These are phyloP conservation scores for Oxalis stricta DNA, from an alignment of 441 rosid genomes.

Conservation along the genomic window DNA sequence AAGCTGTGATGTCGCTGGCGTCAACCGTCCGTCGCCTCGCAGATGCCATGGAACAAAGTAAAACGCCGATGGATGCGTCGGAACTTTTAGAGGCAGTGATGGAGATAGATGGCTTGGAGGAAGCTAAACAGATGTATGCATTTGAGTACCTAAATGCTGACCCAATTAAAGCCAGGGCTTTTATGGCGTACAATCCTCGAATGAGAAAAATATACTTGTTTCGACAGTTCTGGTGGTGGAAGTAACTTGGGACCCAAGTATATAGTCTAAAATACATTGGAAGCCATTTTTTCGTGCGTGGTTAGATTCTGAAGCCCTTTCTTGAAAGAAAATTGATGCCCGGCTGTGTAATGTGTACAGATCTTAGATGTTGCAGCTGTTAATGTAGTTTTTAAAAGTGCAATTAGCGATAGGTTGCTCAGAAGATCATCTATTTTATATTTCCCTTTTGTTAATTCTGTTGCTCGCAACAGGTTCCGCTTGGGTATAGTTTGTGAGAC, in stretches of 20 bases:
- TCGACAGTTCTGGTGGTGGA: slow-evolving; percentile 94
- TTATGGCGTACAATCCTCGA: slow-evolving; percentile 58
- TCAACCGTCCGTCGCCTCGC: slow-evolving; percentile 60
- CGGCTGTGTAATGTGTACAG: slow-evolving; percentile 31
- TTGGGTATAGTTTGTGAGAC: too few species aligned
- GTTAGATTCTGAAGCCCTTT: slow-evolving; percentile 5
- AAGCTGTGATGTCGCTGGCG: slow-evolving; percentile 60
- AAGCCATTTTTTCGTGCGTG: slow-evolving; percentile 7
- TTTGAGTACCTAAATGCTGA: slow-evolving; percentile 76
- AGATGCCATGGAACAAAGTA: slow-evolving; percentile 55
- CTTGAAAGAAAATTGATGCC: slow-evolving; percentile 7
- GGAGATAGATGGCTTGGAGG: slow-evolving; percentile 78
- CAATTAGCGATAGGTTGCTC: too few species aligned
- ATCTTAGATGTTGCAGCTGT: slow-evolving; percentile 5
- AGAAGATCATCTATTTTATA: too few species aligned
- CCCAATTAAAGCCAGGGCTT: slow-evolving; percentile 79
- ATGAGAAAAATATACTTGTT: slow-evolving; percentile 66
- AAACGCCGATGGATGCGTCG: slow-evolving; percentile 32
- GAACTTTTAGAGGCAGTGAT: slow-evolving; percentile 62
- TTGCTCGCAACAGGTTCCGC: too few species aligned
- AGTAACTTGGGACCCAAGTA: slow-evolving; percentile 17
- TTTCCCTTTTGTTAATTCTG: too few species aligned
- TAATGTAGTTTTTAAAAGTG: too few species aligned
- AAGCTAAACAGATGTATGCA: slow-evolving; percentile 81
- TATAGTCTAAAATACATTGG: slow-evolving; percentile 9